Evolutionary conservation across 2,329 filamentous ascomycete genomes (phyloP), one percentile per base, ranked within the genome.

Genomic region (Myotisia sp.): DNA sequence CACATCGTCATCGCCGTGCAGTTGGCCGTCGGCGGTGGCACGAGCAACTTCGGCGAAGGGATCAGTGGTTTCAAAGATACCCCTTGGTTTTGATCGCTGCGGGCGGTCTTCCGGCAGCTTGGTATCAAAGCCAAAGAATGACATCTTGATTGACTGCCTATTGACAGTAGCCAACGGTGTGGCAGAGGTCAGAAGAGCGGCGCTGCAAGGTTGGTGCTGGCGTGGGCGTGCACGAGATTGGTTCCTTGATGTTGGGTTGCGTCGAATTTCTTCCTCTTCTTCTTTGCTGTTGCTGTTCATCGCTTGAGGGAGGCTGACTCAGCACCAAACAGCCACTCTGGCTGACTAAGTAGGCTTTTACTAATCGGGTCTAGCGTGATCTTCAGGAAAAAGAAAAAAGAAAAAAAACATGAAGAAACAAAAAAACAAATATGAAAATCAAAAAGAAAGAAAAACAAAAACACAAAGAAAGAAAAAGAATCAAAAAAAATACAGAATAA

Each of bases 71-170:
- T 84, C 77, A 61, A 95, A 95, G 52, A 65, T 62, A 28, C 61
- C 62, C 48, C 85, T 84, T 34, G 79, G 74, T 23, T 76, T 78
- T 36, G 69, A 65, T 47, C 67, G 61, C 47, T 80, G 74, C 53
- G 85, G 79, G 46, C 71, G 65, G 55, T 76, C 72, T 52, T 67
- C 63, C 33, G 74, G 74, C 19, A 76, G 70, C 42, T 68, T 70
- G 37, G 78, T 67, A 54, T 92, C 79, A 59, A 92, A 86, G 46
- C 83, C 82, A 60, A 93, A 93, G 67, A 93, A 93, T 21, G 85
- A 86, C 86, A 93, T 90, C 46, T 49, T 46, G 44, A 43, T 32
- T 26, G 21, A 17, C 10, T 31, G 38, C 38, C 34, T 29, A 28
- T n/a, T n/a, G n/a, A n/a, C n/a, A n/a, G n/a, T n/a, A n/a, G n/a